A percentile compares a stretch with the other conserved stretches of the same genome.
Evolutionary conservation across 2,329 filamentous ascomycete genomes (phyloP).

Genomic region (Pseudopyricularia javanii): DNA sequence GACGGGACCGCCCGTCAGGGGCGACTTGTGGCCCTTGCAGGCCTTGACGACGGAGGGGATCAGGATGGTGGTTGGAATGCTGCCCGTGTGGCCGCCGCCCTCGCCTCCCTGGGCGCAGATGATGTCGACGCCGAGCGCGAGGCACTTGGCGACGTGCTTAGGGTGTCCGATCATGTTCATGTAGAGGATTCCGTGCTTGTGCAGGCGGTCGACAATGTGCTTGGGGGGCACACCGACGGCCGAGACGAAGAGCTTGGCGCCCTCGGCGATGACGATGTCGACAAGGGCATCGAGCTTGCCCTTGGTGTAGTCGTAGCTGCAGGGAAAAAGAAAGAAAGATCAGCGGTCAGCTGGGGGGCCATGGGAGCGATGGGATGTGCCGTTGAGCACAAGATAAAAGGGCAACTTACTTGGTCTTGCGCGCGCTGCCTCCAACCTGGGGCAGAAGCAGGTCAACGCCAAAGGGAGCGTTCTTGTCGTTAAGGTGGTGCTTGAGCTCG

Average conservation of each 20-base stretch:
- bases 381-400: not conserved
- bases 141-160: slow-evolving; percentile 95
- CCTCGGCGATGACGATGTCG: slow-evolving; percentile 84
- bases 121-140: slow-evolving; percentile 84
- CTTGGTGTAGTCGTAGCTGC: slow-evolving; percentile 98
- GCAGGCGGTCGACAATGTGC: slow-evolving; percentile 77
- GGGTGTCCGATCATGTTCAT: slow-evolving; percentile 99
- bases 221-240: slow-evolving; percentile 90
- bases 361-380: not conserved
- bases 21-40: slow-evolving; percentile 69
- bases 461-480: slow-evolving; percentile 88
- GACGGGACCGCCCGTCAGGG: slow-evolving; percentile 75
- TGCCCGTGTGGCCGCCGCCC: slow-evolving; percentile 91
- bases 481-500: slow-evolving; percentile 80
- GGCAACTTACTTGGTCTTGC: slow-evolving; percentile 72
- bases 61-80: slow-evolving; percentile 82
- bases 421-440: slow-evolving; percentile 84
- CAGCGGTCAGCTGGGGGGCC: not conserved
- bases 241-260: slow-evolving; percentile 88
- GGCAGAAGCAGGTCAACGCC: slow-evolving; percentile 89
- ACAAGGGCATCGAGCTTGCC: slow-evolving; percentile 88
- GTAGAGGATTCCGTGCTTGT: slow-evolving; percentile 78
- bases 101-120: slow-evolving; percentile 98
- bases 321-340: slow-evolving; percentile 5
- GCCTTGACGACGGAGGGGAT: slow-evolving; percentile 86